Evolutionary conservation across 371 early-diverging fungal species (phyloP), one percentile per base, ranked within the genome.

Genomic region (Apophysomyces sp.): DNA sequence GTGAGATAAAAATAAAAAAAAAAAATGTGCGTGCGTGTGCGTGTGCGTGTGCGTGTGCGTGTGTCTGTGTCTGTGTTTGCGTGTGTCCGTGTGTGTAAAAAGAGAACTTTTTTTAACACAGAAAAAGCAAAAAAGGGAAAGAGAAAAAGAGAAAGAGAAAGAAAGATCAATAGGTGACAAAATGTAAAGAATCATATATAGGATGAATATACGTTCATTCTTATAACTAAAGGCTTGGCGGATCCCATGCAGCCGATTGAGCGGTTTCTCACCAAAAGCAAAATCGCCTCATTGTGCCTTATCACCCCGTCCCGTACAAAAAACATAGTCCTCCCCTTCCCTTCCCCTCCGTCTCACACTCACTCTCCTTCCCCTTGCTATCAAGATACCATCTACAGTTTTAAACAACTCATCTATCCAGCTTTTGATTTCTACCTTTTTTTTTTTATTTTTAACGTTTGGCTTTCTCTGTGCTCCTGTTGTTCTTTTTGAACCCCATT

Each of bases 201-300:
- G 3, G 24, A 44, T 44, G 49, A 44, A 44, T 44, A 44, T 44
- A 44, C 49, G 21, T 44, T 21, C 49, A 44, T 44, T 44, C 21
- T 44, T 44, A 44, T 21, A 44, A 16, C 3, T 7, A 21, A 44
- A 44, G 21, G 49, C 49, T 44, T 44, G 49, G 49, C 49, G 18
- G 49, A 44, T 44, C 49, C 49, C 56, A 65, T 70, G 61, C 62
- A 61, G 39, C 21, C 58, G 26, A 59, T 58, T 72, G 76, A 67
- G 72, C 69, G 65, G 55, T 69, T 73, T 67, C 58, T 64, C 65
- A 58, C 69, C 69, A 69, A 64, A 59, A 58, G 69, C 69, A 65
- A 69, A 69, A 69, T 69, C 49, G 61, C 69, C 69, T 69, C 69
- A 69, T 52, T 28, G 26, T 16, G 4, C 30, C 34, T 34, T 56